Conservation (phyloP, 2,329 filamentous ascomycete genomes). For the Phyllosticta citrichinensis region DNA sequence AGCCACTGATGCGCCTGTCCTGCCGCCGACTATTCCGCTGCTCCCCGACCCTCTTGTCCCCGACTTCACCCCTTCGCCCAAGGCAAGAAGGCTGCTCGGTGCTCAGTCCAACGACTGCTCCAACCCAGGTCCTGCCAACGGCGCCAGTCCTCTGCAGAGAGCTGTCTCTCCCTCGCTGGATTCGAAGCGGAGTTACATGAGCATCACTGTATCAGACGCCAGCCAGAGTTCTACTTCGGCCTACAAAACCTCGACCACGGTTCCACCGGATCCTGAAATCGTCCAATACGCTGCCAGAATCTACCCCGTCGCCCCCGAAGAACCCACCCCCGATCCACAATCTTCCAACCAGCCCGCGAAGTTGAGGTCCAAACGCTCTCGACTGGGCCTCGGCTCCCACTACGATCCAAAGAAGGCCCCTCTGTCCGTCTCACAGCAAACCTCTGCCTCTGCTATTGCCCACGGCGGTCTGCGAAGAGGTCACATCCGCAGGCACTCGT, state of each 20-base stretch:
- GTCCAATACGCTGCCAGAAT: background rate
- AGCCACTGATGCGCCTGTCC: slow-evolving; percentile 22
- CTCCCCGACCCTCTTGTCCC: slow-evolving; percentile 10
- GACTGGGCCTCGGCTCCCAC: slow-evolving; percentile 32
- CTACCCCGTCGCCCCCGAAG: background rate
- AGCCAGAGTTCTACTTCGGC: slow-evolving; percentile 20
- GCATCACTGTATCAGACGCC: slow-evolving; percentile 22
- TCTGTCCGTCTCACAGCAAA: slow-evolving; percentile 34
- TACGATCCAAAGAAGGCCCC: slow-evolving; percentile 34
- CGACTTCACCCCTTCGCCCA: background rate
- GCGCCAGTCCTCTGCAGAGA: slow-evolving; percentile 2
- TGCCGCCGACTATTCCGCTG: slow-evolving; percentile 13
- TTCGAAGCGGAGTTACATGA: slow-evolving; percentile 23
- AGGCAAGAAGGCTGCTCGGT: background rate
- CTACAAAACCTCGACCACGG: slow-evolving; percentile 15
- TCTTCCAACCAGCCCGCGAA: slow-evolving; percentile 14
- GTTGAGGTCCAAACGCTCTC: slow-evolving; percentile 25
- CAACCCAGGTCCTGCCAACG: slow-evolving; percentile 10
- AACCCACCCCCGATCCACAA: background rate
- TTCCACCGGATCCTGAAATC: slow-evolving; percentile 12
- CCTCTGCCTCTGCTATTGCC: slow-evolving; percentile 33
- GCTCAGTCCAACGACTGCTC: background rate
- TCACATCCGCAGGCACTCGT: slow-evolving; percentile 18
- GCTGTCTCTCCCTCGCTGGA: slow-evolving; percentile 12
- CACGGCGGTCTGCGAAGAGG: slow-evolving; percentile 34